phyloP scores from a whole-genome alignment of 176 grass and related monocot genomes.

The Carex parvula region DNA sequence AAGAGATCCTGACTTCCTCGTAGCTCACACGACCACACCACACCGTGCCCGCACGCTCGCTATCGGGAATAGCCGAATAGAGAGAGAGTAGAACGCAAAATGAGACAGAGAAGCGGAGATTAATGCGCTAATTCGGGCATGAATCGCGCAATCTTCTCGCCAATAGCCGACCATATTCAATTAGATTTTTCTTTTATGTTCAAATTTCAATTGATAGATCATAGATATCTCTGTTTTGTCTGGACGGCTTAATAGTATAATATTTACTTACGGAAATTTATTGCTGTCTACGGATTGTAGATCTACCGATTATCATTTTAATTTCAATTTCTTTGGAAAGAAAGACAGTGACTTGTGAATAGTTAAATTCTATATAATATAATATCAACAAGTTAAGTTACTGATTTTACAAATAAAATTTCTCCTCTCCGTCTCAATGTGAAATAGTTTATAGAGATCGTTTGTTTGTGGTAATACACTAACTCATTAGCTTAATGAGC shows the following conservation, averaged over 20 bases:
- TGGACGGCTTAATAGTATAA: slow-evolving; percentile 7
- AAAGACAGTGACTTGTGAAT: background rate
- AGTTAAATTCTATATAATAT: background rate
- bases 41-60: background rate
- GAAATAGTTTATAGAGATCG: too few relatives aligned
- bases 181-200: background rate
- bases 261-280: background rate
- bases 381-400: background rate
- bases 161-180: background rate
- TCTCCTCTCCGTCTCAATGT: background rate
- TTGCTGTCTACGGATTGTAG: background rate
- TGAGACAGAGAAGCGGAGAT: background rate
- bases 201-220: background rate
- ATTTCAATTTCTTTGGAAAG: background rate
- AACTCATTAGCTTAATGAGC: too few relatives aligned
- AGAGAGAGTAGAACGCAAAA: background rate
- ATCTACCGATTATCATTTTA: background rate
- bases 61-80: background rate
- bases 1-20: background rate
- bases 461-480: too few relatives aligned
- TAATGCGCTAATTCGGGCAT: slow-evolving; percentile 1
- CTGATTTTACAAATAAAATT: background rate
- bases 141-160: slow-evolving; percentile 5
- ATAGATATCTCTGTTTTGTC: background rate
- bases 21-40: background rate